Conservation (phyloP, 768 basidiomycete species). For the Suillus alpinus region DNA sequence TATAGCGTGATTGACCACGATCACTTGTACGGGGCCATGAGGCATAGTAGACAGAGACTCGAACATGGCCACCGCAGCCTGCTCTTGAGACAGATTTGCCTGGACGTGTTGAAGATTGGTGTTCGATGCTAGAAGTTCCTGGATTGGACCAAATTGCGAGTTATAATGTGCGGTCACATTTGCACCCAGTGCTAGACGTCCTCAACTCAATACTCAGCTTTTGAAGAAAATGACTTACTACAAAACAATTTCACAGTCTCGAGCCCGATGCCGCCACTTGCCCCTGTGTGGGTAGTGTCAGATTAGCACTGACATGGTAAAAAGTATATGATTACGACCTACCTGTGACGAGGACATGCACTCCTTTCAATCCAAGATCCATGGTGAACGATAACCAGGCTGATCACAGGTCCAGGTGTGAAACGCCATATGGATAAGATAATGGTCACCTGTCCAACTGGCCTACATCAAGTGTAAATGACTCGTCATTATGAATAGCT, state of each 20-base stretch:
- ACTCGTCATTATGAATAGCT: not conserved
- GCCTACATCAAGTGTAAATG: not conserved
- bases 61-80: slow-evolving; percentile 51
- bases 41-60: slow-evolving; percentile 30
- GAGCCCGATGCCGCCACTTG: slow-evolving; percentile 74
- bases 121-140: slow-evolving; percentile 38
- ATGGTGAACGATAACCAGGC: slow-evolving; percentile 20
- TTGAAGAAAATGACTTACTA: slow-evolving; percentile 33
- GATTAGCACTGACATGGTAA: not conserved
- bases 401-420: not conserved
- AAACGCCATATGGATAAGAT: slow-evolving; percentile 7
- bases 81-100: slow-evolving; percentile 60
- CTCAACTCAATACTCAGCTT: not conserved
- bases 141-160: slow-evolving; percentile 42
- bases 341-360: slow-evolving; percentile 74
- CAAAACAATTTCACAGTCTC: slow-evolving; percentile 57
- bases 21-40: slow-evolving; percentile 54
- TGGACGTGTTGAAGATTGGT: slow-evolving; percentile 36
- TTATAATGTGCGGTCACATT: slow-evolving; percentile 73
- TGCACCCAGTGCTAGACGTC: slow-evolving; percentile 58
- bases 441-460: not conserved
- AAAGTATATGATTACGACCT: slow-evolving; percentile 33
- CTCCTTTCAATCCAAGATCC: slow-evolving; percentile 57
- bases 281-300: slow-evolving; percentile 39
- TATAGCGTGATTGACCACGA: slow-evolving; percentile 62